A percentile compares a stretch with the other conserved stretches of the same genome.
phyloP scores from a whole-genome alignment of 2,329 filamentous ascomycete genomes.

The Ophiosphaerella korrae region DNA sequence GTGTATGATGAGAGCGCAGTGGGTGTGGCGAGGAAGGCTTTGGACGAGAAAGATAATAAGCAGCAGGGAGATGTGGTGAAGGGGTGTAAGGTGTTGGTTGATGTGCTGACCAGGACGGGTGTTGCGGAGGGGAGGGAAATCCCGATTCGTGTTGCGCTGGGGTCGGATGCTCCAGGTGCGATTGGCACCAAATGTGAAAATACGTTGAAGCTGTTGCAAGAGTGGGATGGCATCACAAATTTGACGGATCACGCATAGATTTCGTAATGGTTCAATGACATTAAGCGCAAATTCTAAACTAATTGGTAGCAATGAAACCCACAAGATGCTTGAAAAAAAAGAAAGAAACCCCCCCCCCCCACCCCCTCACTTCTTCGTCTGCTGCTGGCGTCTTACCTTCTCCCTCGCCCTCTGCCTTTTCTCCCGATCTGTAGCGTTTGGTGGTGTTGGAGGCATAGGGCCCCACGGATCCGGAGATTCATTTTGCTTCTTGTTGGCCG shows the following conservation, averaged over 20 bases:
- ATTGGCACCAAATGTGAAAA: conserved; percentile 25
- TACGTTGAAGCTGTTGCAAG: conserved; percentile 32
- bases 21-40: conserved; percentile 33
- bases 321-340: no score
- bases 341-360: no score
- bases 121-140: conserved; percentile 56
- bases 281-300: no score
- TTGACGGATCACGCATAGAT: conserved; percentile 23
- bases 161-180: conserved; percentile 29
- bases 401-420: no score
- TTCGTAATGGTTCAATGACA: not conserved
- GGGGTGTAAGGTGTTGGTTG: conserved; percentile 59
- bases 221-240: conserved; percentile 40
- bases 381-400: no score
- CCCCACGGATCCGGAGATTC: no score
- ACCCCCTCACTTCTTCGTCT: no score
- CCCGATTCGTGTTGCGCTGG: conserved; percentile 61
- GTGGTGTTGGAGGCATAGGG: no score
- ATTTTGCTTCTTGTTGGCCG: no score
- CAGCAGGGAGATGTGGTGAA: conserved; percentile 63
- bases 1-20: conserved; percentile 45
- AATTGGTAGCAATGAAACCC: no score
- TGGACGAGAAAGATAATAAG: conserved; percentile 51
- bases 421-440: no score
- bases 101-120: conserved; percentile 60